These are phyloP conservation scores for Acorus gramineus DNA, from an alignment of 106 monocot species.

Conservation along the genomic window DNA sequence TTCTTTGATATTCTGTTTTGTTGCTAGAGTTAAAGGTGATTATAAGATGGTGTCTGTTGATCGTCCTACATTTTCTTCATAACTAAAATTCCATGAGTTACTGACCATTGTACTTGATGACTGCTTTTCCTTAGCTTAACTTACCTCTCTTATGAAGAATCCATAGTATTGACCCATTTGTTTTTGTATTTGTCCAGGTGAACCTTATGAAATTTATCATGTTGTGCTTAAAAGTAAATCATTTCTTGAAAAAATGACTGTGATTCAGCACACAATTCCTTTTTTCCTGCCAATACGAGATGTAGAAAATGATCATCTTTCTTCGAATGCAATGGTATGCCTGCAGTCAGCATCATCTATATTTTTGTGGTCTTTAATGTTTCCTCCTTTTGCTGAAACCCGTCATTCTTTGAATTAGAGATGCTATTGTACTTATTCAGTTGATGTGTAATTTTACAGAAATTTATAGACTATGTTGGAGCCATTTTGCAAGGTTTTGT, in stretches of 20 bases:
- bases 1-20: no score
- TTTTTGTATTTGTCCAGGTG: conserved; percentile 51
- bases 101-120: no score
- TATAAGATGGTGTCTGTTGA: no score
- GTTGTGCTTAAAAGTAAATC: conserved; percentile 99
- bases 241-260: conserved; percentile 93
- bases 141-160: no score
- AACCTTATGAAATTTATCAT: conserved; percentile 86
- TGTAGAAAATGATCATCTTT: conserved; percentile 81
- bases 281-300: conserved; percentile 96
- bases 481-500: conserved; percentile 81
- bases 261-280: conserved; percentile 84
- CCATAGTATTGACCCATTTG: no score
- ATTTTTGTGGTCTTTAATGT: background rate
- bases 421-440: background rate
- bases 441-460: conserved; percentile 33
- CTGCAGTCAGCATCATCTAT: background rate
- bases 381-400: background rate
- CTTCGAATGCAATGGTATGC: conserved; percentile 90
- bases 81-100: no score
- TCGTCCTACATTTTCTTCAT: no score
- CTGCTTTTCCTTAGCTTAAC: no score
- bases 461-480: conserved; percentile 96
- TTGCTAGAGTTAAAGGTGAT: no score
- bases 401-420: background rate